phyloP scores from a whole-genome alignment of 2,329 filamentous ascomycete genomes.

The Teratosphaeria epicoccoides region DNA sequence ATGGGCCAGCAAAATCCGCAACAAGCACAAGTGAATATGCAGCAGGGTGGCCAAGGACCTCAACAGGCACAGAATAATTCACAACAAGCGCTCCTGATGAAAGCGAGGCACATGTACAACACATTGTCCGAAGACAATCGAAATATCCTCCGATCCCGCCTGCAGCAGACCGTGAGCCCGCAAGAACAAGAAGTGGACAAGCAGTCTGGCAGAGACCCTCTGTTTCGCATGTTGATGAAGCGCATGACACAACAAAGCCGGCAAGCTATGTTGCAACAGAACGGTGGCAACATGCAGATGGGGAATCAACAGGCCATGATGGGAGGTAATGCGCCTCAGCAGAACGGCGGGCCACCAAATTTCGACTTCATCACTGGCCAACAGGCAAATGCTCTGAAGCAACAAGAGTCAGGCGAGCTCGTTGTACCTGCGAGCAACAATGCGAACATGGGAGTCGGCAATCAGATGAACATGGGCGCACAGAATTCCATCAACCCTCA shows the following conservation, averaged over 20 bases:
- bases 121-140: conserved; percentile 13
- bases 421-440: conserved; percentile 56
- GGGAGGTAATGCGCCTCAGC: conserved; percentile 24
- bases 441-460: conserved; percentile 21
- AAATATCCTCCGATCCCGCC: conserved; percentile 5
- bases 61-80: conserved; percentile 9
- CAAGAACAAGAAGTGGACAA: conserved; percentile 1
- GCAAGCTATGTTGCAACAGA: conserved; percentile 5
- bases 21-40: conserved; percentile 9
- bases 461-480: conserved; percentile 15
- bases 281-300: conserved; percentile 17
- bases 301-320: conserved; percentile 27
- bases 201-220: neutral
- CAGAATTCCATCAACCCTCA: conserved; percentile 23
- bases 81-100: conserved; percentile 10
- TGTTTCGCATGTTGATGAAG: neutral
- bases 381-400: conserved; percentile 51
- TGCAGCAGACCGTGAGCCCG: conserved; percentile 3
- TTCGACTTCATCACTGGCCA: conserved; percentile 47
- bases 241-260: neutral
- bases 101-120: conserved; percentile 13
- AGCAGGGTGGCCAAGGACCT: neutral
- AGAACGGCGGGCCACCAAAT: conserved; percentile 29
- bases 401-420: conserved; percentile 49
- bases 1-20: conserved; percentile 19